Evolutionary conservation across 371 early-diverging fungal species (phyloP).

Genomic region (Mortierella sp.): DNA sequence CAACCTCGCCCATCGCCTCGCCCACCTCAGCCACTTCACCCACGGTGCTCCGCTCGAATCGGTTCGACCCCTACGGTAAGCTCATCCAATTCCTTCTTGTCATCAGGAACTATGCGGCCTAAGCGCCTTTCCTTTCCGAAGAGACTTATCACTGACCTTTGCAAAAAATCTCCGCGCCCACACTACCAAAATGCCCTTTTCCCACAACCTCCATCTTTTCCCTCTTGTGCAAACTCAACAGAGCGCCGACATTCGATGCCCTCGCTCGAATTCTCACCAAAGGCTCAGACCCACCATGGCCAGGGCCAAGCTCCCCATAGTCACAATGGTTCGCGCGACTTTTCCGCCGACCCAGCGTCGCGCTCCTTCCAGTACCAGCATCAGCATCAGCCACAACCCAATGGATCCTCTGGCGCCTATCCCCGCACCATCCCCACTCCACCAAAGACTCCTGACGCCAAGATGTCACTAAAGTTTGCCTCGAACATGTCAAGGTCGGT

Average conservation of each 20-base stretch:
- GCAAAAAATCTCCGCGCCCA: too few relatives aligned
- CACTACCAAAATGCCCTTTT: too few relatives aligned
- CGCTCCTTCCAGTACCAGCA: constrained; percentile 8
- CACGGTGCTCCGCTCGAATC: constrained; percentile 17
- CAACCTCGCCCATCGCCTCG: constrained; percentile 27
- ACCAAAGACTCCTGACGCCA: constrained; percentile 43
- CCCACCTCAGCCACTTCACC: constrained; percentile 35
- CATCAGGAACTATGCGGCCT: too few relatives aligned
- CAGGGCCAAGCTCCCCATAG: constrained; percentile 6
- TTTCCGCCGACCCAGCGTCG: constrained; percentile 6
- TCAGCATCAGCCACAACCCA: constrained; percentile 24
- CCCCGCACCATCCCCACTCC: constrained; percentile 38
- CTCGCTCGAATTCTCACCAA: constrained; percentile 34
- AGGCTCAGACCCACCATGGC: constrained; percentile 18
- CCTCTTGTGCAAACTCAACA: constrained; percentile 6
- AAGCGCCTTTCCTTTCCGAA: too few relatives aligned
- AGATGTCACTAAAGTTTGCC: constrained; percentile 21
- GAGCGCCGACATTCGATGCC: constrained; percentile 50
- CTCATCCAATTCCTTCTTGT: too few relatives aligned
- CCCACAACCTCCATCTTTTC: too few relatives aligned
- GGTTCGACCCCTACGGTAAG: constrained; percentile 41
- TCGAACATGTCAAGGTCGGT: constrained; percentile 39
- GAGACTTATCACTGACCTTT: too few relatives aligned
- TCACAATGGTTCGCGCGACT: constrained; percentile 42
- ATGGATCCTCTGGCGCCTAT: constrained; percentile 19